Base-by-base conservation (phyloP, 2,329 filamentous ascomycete genomes). In the Dryadomyces sulphureus region DNA sequence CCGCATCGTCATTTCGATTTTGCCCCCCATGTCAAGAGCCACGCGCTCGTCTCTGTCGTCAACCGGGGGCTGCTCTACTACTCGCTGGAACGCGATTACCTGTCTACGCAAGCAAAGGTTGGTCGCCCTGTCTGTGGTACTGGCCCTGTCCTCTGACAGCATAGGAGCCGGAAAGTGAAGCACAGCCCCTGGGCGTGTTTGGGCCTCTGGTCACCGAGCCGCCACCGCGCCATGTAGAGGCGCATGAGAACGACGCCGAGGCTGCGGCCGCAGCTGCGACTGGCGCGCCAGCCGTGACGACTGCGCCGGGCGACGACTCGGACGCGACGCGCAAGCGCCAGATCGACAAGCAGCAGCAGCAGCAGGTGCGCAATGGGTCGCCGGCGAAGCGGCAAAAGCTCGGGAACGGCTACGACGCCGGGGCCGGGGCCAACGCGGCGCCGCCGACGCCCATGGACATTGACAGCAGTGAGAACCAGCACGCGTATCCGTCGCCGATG, bases 401-500 rank as follows among this genome's bases (percentile, higher is more conserved):
- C 56, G 77, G 69, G 64, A 79, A 79, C 65, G 75, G 75, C 58
- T 73, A 70, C 61, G 75, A 77, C 59, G 67, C 66, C 54, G 58
- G 62, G 56, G 72, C 68, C n/a, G 22, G 30, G 12, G 38, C 59
- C 56, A 66, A 69, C 55, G 64, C 68, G 5, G 45, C 41, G 19
- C 46, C 49, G 24, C 35, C 50, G 38, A 73, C 70, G 51, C 70
- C 74, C 53, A 78, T 80, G 74, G 75, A 80, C 53, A 60, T 79
- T 52, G 76, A 80, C 59, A 63, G 66, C 53, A 61, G 61, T 48
- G 62, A 56, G 41, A 58, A 64, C 52, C 74, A 75, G 56, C 74
- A 80, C 60, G 77, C 77, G 54, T 81, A 81, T 56, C 77, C 77
- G 45, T 81, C 77, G 46, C 77, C 77, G 46, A 68, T 76, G 19